Evolutionary conservation across 2,329 filamentous ascomycete genomes (phyloP).

Genomic region (Cyphellophora europaea): DNA sequence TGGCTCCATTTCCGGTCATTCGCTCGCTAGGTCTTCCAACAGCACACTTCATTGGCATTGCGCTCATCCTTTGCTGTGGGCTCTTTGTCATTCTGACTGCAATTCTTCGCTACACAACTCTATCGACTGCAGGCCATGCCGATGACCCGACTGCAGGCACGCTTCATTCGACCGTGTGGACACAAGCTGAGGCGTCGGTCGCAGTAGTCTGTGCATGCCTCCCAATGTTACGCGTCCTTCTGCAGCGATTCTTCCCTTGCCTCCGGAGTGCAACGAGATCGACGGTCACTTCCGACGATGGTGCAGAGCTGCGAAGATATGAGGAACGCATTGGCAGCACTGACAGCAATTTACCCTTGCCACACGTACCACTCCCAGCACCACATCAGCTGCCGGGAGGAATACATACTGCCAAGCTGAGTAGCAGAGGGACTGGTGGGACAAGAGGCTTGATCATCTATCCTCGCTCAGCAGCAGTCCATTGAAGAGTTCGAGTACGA

Average conservation of each 20-base stretch:
- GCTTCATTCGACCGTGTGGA: conserved; percentile 26
- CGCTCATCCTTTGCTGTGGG: conserved; percentile 27
- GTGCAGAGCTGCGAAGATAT: too few species aligned
- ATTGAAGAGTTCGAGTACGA: too few species aligned
- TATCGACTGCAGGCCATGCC: conserved; percentile 19
- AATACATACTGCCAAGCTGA: too few species aligned
- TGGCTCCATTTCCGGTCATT: conserved; percentile 25
- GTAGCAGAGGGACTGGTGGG: too few species aligned
- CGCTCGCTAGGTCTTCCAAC: conserved; percentile 21
- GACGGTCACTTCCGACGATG: too few species aligned
- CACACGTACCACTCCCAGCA: too few species aligned
- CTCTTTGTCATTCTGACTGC: conserved; percentile 17
- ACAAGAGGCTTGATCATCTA: too few species aligned
- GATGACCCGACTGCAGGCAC: conserved; percentile 20
- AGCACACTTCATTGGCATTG: conserved; percentile 43
- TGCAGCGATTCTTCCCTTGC: conserved; percentile 16
- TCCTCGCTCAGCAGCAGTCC: too few species aligned
- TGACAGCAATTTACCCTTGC: too few species aligned
- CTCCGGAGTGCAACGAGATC: too few species aligned
- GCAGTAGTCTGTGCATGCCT: conserved; percentile 31
- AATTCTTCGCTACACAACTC: conserved; percentile 25
- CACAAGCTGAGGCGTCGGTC: conserved; percentile 27
- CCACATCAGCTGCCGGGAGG: too few species aligned
- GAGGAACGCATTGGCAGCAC: too few species aligned
- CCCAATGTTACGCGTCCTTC: conserved; percentile 26